Conservation (phyloP, 345 rosid species). For the Bruguiera sexangula region DNA sequence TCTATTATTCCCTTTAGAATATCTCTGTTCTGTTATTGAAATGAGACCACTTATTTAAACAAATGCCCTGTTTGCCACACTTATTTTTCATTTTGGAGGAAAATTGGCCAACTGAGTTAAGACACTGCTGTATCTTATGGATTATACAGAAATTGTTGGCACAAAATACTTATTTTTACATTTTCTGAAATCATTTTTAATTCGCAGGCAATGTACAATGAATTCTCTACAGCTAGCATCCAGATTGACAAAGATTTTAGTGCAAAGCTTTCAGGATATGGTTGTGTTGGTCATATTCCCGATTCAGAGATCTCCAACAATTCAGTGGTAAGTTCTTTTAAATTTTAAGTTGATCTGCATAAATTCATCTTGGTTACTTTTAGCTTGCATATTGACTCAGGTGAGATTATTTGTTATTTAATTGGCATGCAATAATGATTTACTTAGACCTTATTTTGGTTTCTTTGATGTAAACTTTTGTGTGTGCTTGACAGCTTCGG, state of each 20-base stretch:
- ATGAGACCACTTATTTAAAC: not conserved
- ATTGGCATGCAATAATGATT: not conserved
- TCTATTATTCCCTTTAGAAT: not conserved
- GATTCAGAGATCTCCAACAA: constrained; percentile 65
- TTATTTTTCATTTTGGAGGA: not conserved
- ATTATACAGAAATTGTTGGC: not conserved
- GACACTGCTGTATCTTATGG: not conserved
- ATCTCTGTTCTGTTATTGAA: not conserved
- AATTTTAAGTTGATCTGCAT: not conserved
- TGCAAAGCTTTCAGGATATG: constrained; percentile 94
- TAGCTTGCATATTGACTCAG: not conserved
- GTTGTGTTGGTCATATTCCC: constrained; percentile 74
- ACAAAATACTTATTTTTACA: not conserved
- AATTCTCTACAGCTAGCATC: constrained; percentile 84
- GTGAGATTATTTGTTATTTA: not conserved
- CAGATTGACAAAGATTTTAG: constrained; percentile 96
- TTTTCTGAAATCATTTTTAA: constrained; percentile 10
- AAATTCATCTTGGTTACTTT: not conserved
- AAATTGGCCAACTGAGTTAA: not conserved
- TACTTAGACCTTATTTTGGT: not conserved
- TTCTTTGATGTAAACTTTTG: not conserved
- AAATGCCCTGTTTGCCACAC: not conserved
- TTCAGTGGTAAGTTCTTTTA: constrained; percentile 42
- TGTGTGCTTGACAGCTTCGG: not conserved
- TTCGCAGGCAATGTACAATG: constrained; percentile 92